Evolutionary conservation across 108 stramenopile species (phyloP).

Genomic region (Tribonema minus): DNA sequence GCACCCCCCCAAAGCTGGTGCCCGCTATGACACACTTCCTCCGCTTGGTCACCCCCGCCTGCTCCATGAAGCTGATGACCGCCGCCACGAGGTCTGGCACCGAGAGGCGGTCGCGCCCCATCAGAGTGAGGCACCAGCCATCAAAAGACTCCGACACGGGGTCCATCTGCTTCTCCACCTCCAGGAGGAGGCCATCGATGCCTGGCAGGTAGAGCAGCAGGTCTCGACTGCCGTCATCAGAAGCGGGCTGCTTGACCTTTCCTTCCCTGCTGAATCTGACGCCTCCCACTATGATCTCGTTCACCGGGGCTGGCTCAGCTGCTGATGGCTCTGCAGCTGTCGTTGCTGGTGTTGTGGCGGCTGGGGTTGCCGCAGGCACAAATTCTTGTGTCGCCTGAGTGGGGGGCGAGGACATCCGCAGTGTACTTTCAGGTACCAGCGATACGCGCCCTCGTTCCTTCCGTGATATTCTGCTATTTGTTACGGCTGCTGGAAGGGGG

Average conservation of each 20-base stretch:
- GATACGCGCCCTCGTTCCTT: too few relatives aligned
- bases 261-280: background rate
- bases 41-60: background rate
- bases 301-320: too few relatives aligned
- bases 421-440: too few relatives aligned
- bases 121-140: constrained; percentile 2
- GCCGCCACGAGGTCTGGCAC: background rate
- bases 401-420: too few relatives aligned
- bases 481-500: too few relatives aligned
- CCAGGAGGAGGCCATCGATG: background rate
- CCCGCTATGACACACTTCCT: background rate
- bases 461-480: too few relatives aligned
- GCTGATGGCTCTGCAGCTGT: too few relatives aligned
- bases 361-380: too few relatives aligned
- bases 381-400: too few relatives aligned
- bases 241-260: background rate
- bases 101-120: background rate
- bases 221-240: background rate
- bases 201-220: constrained; percentile 7
- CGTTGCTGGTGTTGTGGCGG: too few relatives aligned
- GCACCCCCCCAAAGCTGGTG: constrained; percentile 1
- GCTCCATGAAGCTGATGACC: background rate
- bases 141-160: background rate
- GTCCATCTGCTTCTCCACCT: background rate
- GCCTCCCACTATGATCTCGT: background rate